phyloP scores from a whole-genome alignment of 2,329 filamentous ascomycete genomes.

The Chrysosphaeria jannelii region DNA sequence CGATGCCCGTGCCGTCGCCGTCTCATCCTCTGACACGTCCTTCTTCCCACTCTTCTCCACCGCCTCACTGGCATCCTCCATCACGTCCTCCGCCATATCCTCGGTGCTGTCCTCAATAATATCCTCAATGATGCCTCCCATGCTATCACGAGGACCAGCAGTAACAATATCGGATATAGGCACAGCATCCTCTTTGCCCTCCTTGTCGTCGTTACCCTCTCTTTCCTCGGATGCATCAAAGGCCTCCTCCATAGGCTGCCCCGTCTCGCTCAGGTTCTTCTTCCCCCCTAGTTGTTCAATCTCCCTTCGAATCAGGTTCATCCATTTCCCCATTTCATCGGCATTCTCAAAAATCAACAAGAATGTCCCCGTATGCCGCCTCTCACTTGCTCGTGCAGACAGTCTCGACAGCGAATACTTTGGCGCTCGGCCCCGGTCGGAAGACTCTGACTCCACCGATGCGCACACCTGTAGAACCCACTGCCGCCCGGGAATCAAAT shows the following conservation, averaged over 20 bases:
- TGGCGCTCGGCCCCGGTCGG: constrained; percentile 12
- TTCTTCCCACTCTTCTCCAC: too few relatives aligned
- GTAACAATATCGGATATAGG: too few relatives aligned
- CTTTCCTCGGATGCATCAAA: constrained; percentile 12
- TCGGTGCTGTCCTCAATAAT: too few relatives aligned
- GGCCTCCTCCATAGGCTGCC: constrained; percentile 16
- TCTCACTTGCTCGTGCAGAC: constrained; percentile 25
- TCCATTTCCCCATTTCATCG: constrained; percentile 50
- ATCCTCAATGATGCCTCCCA: too few relatives aligned
- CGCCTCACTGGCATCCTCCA: too few relatives aligned
- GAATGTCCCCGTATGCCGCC: constrained; percentile 28
- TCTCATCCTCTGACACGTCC: too few relatives aligned
- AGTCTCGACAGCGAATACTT: constrained; percentile 35
- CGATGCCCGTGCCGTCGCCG: too few relatives aligned
- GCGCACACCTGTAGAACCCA: constrained; percentile 56
- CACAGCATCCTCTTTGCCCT: too few relatives aligned
- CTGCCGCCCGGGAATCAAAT: constrained; percentile 49
- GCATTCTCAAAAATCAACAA: constrained; percentile 43
- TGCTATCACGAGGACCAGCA: too few relatives aligned
- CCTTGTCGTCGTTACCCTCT: too few relatives aligned
- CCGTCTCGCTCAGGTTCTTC: constrained; percentile 28
- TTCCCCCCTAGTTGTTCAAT: constrained; percentile 42
- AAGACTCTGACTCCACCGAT: constrained; percentile 26
- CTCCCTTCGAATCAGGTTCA: constrained; percentile 32
- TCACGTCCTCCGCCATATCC: too few relatives aligned